Base-by-base conservation (phyloP, 306 rosid species). In the Urtica urens region DNA sequence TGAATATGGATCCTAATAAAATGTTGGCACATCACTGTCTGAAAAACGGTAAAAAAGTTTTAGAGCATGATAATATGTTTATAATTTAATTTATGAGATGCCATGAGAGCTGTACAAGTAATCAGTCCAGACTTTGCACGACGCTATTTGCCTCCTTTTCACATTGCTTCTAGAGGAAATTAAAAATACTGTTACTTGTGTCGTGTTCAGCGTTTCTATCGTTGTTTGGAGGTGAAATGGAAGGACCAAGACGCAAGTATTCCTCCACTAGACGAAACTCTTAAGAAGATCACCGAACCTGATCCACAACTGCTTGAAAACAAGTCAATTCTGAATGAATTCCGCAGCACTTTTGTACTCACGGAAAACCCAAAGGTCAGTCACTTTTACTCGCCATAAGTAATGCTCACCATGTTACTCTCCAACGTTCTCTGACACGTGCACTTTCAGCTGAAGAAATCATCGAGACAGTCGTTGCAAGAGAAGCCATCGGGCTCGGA, bases 161-260 rank as follows among this genome's bases (percentile, higher is more conserved):
- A 35, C 11, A 10, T n/a, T 18, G 40, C 37, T 18, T 63, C 23
- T 11, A 14, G 52, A 58, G 57, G 40, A 65, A 53, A 33, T 34
- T 62, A 38, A 59, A 54, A 13, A 1, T 22, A 22, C 46, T 44
- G 41, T 21, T 51, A 17, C 46, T n/a, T 68, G 18, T 52, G n/a
- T n/a, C n/a, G n/a, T n/a, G 62, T 64, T 53, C 82, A 87, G 96
- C 93, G 93, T 26, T 87, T 87, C 34, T 83, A 71, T 52, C 76
- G 60, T 26, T 41, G 28, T 68, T 75, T 83, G 12, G 93, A 87
- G 66, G 58, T 83, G 70, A 83, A 80, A 51, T 83, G 93, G n/a
- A 78, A 81, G 78, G 68, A 75, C 42, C 78, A 85, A 20, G 87
- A 83, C 62, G 71, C 76, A 4, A 61, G 76, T 10, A 87, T 87